phyloP scores from a whole-genome alignment of 2,329 filamentous ascomycete genomes.

The Cladosporium sp. region DNA sequence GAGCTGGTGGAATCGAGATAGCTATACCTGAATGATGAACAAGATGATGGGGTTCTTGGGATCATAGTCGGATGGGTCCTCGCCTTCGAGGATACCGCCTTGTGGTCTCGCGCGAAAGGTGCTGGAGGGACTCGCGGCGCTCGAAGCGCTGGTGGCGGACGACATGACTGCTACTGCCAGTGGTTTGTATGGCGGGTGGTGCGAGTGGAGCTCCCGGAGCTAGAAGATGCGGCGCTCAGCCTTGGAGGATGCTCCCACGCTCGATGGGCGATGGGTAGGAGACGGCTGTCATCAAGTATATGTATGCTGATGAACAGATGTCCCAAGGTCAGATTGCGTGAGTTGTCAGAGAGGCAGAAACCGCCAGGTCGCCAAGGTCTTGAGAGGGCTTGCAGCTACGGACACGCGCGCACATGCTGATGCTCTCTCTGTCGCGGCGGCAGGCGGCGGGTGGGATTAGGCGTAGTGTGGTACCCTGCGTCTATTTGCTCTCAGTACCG shows the following conservation, averaged over 20 bases:
- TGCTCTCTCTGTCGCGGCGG: too few species aligned
- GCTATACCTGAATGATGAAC: slow-evolving; percentile 68
- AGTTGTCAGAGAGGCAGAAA: too few species aligned
- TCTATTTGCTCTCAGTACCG: too few species aligned
- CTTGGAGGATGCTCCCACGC: not conserved
- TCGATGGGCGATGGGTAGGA: not conserved
- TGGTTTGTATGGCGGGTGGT: not conserved
- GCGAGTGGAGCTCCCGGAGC: not conserved
- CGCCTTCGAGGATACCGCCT: slow-evolving; percentile 67
- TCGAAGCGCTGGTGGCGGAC: slow-evolving; percentile 12
- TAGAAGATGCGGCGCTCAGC: not conserved
- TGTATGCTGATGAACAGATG: too few species aligned
- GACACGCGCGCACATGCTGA: too few species aligned
- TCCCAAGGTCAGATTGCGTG: too few species aligned
- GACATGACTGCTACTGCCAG: slow-evolving; percentile 8
- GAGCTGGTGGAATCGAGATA: too few species aligned
- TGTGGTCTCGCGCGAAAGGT: slow-evolving; percentile 47
- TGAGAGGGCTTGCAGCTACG: too few species aligned
- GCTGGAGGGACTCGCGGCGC: slow-evolving; percentile 22
- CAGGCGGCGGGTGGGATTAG: not conserved
- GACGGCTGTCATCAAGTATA: too few species aligned
- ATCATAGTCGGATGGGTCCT: slow-evolving; percentile 65
- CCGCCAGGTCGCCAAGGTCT: not conserved
- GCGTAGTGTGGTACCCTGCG: too few species aligned
- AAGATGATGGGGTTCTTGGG: slow-evolving; percentile 67